Percentiles rank a stretch among this genome's conserved stretches.
Evolutionary conservation across 1,284 basidiomycete species (phyloP).

Genomic region (Schizopora paradoxa): DNA sequence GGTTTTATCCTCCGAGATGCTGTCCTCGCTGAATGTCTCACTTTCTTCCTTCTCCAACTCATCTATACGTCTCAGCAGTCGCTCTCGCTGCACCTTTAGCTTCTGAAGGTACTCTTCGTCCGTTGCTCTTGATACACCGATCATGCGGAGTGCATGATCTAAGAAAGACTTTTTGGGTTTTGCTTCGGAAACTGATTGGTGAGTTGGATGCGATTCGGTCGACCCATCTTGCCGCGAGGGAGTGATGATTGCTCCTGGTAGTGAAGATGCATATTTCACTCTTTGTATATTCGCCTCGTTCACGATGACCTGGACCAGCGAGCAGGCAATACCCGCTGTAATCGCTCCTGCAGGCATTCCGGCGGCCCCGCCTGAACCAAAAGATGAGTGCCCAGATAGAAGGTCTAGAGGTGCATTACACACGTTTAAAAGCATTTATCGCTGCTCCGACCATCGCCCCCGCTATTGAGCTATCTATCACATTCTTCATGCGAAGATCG

Average conservation of each 20-base stretch:
- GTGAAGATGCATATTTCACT: conserved; percentile 44
- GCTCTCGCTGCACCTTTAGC: conserved; percentile 47
- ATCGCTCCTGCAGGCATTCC: conserved; percentile 47
- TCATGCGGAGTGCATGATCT: conserved; percentile 34
- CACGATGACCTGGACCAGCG: conserved; percentile 52
- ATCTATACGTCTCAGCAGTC: conserved; percentile 46
- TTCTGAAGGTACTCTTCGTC: conserved; percentile 59
- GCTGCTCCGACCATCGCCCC: conserved; percentile 57
- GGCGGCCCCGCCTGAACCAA: conserved; percentile 34
- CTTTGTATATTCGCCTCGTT: conserved; percentile 60
- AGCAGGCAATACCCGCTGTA: conserved; percentile 49
- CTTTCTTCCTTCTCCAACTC: conserved; percentile 46
- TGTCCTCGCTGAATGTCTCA: conserved; percentile 22
- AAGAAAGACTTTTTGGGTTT: conserved; percentile 19
- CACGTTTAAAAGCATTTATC: conserved; percentile 43
- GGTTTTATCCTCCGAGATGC: too few species aligned
- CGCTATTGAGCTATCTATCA: conserved; percentile 59
- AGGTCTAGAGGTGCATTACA: conserved; percentile 19
- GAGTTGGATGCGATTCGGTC: neutral
- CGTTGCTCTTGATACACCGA: conserved; percentile 50
- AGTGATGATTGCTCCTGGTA: neutral
- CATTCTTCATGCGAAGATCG: conserved; percentile 48
- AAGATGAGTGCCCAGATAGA: conserved; percentile 1
- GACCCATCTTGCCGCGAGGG: neutral
- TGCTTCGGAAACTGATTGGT: conserved; percentile 10